Evolutionary conservation across 305 asterid genomes (phyloP), one percentile per base, ranked within the genome.

Genomic region (Solanum aculeatissimum): DNA sequence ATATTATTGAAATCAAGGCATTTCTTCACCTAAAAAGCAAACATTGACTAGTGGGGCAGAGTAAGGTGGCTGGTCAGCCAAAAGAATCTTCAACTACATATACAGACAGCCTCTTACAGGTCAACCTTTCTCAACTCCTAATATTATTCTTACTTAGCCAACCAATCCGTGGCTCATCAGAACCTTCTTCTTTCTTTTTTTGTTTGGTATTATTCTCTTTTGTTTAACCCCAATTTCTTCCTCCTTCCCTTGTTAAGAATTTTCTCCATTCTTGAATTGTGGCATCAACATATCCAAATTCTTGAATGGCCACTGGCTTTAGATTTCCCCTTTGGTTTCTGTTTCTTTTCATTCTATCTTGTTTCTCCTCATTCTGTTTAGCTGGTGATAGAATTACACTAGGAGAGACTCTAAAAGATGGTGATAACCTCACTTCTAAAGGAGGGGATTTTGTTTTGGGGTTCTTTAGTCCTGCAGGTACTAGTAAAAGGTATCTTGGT

Each of bases 391-490:
- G 54, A 18, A 81, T 96, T 66, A 68, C 86, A 7, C 12, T 6
- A 27, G 94, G 91, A 54, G 65, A 85, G 27, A 16, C 70, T 0
- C 15, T 92, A 16, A 83, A 62, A 83, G 97, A 93, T 81, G 96
- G 98, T 53, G 93, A 88, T 9, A 79, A 82, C 10, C 62, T 96
- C 4, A 58, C 91, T 80, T 96, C 99, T 4, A 25, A 49, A 0
- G 90, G 87, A n/a, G 81, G 83, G 40, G 85, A 18, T 32, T 96
- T 92, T 87, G 92, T 83, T 9, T 45, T 96, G 86, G 99, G 99
- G 11, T 94, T 94, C 87, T 96, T 96, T 49, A 90, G 95, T 89
- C 94, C 96, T 23, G 82, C 66, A 55, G 87, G 71, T 77, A 90
- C 97, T 1, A 55, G 51, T 43, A 32, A 83, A 5, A 90, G 98